Percentiles rank a stretch among this genome's conserved stretches.
phyloP scores from a whole-genome alignment of 2,329 filamentous ascomycete genomes.

The Neocucurbitaria cava region DNA sequence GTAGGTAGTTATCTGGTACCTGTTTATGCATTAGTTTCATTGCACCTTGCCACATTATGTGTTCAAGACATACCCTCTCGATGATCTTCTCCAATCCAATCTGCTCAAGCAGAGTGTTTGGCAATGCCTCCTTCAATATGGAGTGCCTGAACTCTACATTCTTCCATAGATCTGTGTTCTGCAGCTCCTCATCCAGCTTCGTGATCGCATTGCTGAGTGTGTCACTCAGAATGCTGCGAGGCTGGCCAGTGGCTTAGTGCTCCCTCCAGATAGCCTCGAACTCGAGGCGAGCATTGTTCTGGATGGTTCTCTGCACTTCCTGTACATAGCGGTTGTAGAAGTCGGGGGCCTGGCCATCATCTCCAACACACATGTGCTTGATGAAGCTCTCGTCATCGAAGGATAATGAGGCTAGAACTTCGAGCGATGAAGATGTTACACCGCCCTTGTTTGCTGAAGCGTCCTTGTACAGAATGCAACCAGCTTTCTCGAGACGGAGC shows the following conservation, averaged over 20 bases:
- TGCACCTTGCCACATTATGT: not conserved
- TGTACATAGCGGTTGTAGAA: slow-evolving; percentile 96
- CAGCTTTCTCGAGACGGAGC: slow-evolving; percentile 91
- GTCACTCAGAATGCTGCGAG: slow-evolving; percentile 89
- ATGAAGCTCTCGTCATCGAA: slow-evolving; percentile 91
- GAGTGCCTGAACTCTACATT: slow-evolving; percentile 78
- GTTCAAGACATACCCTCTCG: slow-evolving; percentile 65
- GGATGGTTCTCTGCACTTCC: slow-evolving; percentile 88
- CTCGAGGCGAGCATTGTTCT: slow-evolving; percentile 88
- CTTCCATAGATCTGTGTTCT: slow-evolving; percentile 90
- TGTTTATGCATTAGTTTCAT: slow-evolving; percentile 41
- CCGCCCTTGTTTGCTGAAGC: slow-evolving; percentile 98
- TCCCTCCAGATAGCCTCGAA: slow-evolving; percentile 99
- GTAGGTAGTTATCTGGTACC: slow-evolving; percentile 89
- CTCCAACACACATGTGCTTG: slow-evolving; percentile 88
- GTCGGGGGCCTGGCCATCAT: slow-evolving; percentile 78
- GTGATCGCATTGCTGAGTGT: slow-evolving; percentile 91
- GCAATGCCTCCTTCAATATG: slow-evolving; percentile 85
- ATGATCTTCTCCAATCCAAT: slow-evolving; percentile 91
- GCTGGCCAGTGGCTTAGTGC: slow-evolving; percentile 78
- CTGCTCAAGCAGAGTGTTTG: slow-evolving; percentile 82
- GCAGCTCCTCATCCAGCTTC: slow-evolving; percentile 94
- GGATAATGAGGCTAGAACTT: slow-evolving; percentile 91
- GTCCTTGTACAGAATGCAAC: slow-evolving; percentile 95
- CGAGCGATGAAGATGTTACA: slow-evolving; percentile 94